Evolutionary conservation across 1,284 basidiomycete species (phyloP), one percentile per base, ranked within the genome.

Genomic region (Anthracocystis panici-leucophaei): DNA sequence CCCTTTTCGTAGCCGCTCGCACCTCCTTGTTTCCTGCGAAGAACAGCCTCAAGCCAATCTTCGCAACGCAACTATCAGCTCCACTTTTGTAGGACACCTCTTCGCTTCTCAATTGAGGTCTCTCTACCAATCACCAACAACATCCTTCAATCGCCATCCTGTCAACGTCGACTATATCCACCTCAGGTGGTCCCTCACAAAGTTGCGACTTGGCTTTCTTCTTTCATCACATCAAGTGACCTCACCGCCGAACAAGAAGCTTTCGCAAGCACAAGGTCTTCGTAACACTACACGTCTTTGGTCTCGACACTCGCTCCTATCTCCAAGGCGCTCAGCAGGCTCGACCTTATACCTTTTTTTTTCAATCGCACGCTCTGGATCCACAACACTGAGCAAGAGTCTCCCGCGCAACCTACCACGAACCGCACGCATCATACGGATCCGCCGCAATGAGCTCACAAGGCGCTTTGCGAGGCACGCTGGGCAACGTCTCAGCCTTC

Each of bases 401-500:
- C 16, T 29, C 27, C 27, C 25, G 16, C 40, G 25, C 18, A 42
- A 5, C 35, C 12, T 16, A 18, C 27, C 1, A 25, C 35, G 14
- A 40, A 14, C 35, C 25, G n/a, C 18, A 42, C 23, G 14, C 40
- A 12, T 27, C 49, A 46, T 16, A 11, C 5, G 27, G 3, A 49
- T 18, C 41, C 20, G 16, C 35, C 50, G 57, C 7, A 6, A 66
- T 70, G 73, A 51, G 55, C 14, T 44, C 64, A 21, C 46, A 52
- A 41, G 33, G 25, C 41, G 55, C 49, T 44, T 45, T 76, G 46
- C 29, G 65, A 35, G 48, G 68, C 20, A 18, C 12, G n/a, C 25
- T 71, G 25, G 71, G 61, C 42, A 61, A 45, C 3, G n/a, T 67
- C 18, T 80, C 78, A 21, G 73, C 78, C 25, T 78, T 70, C 44